Evolutionary conservation across 495 filamentous ascomycete species (phyloP).

Genomic region (Penicillium pancosmium): DNA sequence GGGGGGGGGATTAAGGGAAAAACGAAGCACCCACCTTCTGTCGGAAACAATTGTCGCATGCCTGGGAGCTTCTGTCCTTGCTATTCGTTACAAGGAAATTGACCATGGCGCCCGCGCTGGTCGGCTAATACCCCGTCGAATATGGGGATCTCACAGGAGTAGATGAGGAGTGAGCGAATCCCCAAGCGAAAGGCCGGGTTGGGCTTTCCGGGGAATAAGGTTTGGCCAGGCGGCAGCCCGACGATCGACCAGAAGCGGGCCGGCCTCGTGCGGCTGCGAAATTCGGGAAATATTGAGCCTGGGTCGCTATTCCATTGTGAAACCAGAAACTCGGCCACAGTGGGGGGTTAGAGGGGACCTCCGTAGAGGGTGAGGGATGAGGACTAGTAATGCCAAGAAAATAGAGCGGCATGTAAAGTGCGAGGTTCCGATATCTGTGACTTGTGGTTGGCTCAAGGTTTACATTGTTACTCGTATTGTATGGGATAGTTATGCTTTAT

Average conservation of each 20-base stretch:
- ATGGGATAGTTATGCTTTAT: no score
- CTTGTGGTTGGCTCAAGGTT: no score
- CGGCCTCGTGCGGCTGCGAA: background rate
- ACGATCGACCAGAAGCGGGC: conserved; percentile 3
- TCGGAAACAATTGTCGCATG: conserved; percentile 9
- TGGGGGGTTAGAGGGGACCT: no score
- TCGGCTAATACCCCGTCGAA: background rate
- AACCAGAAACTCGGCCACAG: no score
- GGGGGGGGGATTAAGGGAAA: background rate
- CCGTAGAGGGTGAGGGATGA: no score
- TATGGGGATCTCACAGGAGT: background rate
- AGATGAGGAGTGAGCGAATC: background rate
- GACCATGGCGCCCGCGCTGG: conserved; percentile 1
- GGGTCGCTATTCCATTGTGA: no score
- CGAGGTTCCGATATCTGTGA: no score
- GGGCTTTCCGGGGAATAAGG: conserved; percentile 2
- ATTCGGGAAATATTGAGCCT: no score
- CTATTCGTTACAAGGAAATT: background rate
- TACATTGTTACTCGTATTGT: no score
- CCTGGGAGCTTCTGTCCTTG: background rate
- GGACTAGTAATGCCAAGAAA: no score
- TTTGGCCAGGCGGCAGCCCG: conserved; percentile 1
- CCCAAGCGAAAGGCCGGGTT: background rate
- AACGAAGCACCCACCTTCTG: conserved; percentile 8
- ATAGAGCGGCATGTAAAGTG: no score